Evolutionary conservation across 305 asterid genomes (phyloP), one percentile per base, ranked within the genome.

Genomic region (Fraxinus angustifolia): DNA sequence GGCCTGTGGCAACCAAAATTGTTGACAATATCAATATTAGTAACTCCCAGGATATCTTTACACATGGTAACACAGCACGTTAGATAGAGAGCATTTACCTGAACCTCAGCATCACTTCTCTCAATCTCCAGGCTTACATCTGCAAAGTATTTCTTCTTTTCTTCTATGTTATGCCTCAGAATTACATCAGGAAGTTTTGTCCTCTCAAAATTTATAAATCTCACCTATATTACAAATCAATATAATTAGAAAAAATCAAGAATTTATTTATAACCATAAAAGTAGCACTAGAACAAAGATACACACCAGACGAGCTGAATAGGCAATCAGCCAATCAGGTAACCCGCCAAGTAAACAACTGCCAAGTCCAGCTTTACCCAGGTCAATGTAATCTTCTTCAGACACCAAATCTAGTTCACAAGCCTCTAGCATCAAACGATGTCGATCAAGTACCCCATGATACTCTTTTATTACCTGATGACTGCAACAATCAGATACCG

Each of bases 321-420:
- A 96, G 79, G 97, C 94, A 85, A 96, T 91, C 83, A 96, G 87
- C 99, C 99, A 96, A 84, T 93, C 96, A 45, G 99, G 98, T 81
- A 96, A 82, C 65, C 98, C 98, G 84, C 97, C 98, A 82, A 96
- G 98, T 87, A 96, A 91, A 87, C 99, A 96, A 85, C 98, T 94
- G 73, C 99, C 99, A 74, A 96, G 93, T 79, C 99, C 99, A 78
- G 99, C 99, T 90, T 89, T 91, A 71, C 97, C 89, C 83, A 96
- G 89, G 30, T 93, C 99, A 82, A 93, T 93, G 81, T 91, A 93
- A 86, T 96, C 99, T 86, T 96, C 99, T 84, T 96, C 98, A 38
- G 96, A 90, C 79, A 91, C 97, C 26, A 93, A 88, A 88, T 91
- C 93, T 53, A 91, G 80, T 89, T 96, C 98, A 77, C 98, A 94